These are phyloP conservation scores for Cinchona pubescens DNA, from an alignment of 257 asterid species.

Conservation along the genomic window DNA sequence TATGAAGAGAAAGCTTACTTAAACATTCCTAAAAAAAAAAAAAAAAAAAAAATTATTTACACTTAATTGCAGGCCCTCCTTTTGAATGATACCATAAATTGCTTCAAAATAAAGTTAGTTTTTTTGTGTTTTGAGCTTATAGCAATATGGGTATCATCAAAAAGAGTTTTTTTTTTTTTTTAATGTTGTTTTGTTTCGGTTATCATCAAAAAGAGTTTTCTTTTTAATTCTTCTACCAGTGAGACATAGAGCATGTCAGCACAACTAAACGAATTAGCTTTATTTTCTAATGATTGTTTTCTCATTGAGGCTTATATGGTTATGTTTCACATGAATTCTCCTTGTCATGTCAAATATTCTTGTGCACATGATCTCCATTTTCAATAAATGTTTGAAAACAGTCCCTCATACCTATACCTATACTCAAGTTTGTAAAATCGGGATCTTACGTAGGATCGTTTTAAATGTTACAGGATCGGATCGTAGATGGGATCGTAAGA, in stretches of 20 bases:
- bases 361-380: background rate
- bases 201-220: background rate
- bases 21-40: no score
- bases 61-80: no score
- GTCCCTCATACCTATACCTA: background rate
- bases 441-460: no score
- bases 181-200: slow-evolving; percentile 6
- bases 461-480: no score
- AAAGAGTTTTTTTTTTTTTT: no score
- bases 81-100: background rate
- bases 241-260: slow-evolving; percentile 18
- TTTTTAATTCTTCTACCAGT: background rate
- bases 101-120: background rate
- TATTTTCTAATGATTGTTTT: background rate
- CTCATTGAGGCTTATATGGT: background rate
- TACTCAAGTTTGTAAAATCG: no score
- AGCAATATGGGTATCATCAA: background rate
- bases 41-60: no score
- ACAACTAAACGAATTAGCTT: slow-evolving; percentile 1
- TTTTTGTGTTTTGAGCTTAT: background rate
- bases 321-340: background rate
- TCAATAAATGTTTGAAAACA: background rate
- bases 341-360: background rate
- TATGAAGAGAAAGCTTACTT: no score
- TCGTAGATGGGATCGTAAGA: no score